Percentiles rank a stretch among this genome's conserved stretches.
These are phyloP conservation scores for Vitis vinifera DNA, from an alignment of 164 flowering plant species.

Conservation along the genomic window ASM3070453v1 NC_081809.1:837001-837500, in stretches of 20 bases:
- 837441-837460: conserved; percentile 57
- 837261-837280: conserved; percentile 36
- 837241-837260: conserved; percentile 46
- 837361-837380: neutral
- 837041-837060: conserved; percentile 73
- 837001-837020: conserved; percentile 44
- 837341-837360: neutral
- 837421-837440: conserved; percentile 76
- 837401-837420: conserved; percentile 42
- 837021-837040: conserved; percentile 56
- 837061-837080: neutral
- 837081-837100: neutral
- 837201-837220: conserved; percentile 58
- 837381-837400: no score
- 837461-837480: conserved; percentile 45
- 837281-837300: conserved; percentile 60
- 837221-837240: conserved; percentile 61
- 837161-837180: conserved; percentile 54
- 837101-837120: neutral
- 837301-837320: conserved; percentile 24
- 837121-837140: neutral
- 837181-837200: conserved; percentile 36
- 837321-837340: conserved; percentile 1
- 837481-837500: conserved; percentile 29
- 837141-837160: conserved; percentile 57